Base-by-base conservation (phyloP, 148 eudicot genomes). In the Arctostaphylos glauca region DNA sequence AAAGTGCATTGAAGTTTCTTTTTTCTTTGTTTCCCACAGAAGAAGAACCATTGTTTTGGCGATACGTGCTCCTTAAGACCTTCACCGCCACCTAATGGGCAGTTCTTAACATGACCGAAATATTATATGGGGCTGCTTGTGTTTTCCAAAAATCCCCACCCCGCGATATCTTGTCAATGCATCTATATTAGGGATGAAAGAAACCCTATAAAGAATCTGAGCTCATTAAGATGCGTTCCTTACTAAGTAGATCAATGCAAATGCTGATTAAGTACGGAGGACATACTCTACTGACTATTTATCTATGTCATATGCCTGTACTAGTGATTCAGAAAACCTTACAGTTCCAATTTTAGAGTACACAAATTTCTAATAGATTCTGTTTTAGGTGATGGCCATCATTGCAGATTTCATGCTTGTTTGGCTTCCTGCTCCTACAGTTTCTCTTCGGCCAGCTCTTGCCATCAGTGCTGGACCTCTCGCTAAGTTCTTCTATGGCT, bases 381-480 rank as follows among this genome's bases (percentile, higher is more conserved):
- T 86, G 76, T 70, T 87, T 88, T 86, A 95, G 98, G 91, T 95
- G 74, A 95, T 95, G 98, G 98, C 98, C 83, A 89, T 95, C 75
- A 90, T 95, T 91, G 98, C 98, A 85, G 98, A 95, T 88, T 95
- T 95, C 86, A 91, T 95, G 97, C 92, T 95, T 47, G 98, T 95
- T 41, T 95, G 95, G 95, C 93, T 95, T 84, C 98, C 98, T 80
- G 98, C 98, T 68, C 98, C 98, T 38, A 95, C 98, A 15, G 89
- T 95, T 80, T 89, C 97, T 70, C 94, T 95, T 56, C 92, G 97
- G 62, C 90, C 93, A 59, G 84, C 98, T 84, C 91, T 93, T 60
- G 91, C 95, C 47, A 25, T 86, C 47, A 86, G 86, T 64, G 95
- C 92, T 59, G 95, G 95, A 79, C 90, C 87, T 86, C 53, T 93